These are phyloP conservation scores for Solanum bulbocastanum DNA, from an alignment of 257 asterid species.

Conservation along the genomic window DNA sequence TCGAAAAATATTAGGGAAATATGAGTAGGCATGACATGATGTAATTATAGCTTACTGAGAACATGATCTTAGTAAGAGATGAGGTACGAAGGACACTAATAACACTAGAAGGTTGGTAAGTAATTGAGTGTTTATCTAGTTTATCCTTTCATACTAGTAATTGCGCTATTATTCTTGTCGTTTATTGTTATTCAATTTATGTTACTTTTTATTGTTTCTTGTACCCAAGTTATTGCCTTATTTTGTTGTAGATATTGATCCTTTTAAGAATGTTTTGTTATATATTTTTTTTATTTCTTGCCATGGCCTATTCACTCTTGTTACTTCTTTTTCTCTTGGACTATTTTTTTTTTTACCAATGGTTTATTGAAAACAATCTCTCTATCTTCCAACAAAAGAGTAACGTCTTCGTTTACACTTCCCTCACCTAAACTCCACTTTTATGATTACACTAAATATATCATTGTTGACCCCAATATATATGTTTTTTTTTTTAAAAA, in stretches of 20 bases:
- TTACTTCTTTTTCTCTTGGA: neutral
- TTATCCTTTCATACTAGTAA: neutral
- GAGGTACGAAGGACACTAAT: no score
- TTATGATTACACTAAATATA: no score
- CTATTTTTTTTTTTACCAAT: neutral
- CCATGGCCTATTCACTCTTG: neutral
- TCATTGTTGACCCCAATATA: neutral
- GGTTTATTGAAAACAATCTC: no score
- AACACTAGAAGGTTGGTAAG: neutral
- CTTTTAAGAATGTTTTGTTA: no score
- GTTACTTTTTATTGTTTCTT: neutral
- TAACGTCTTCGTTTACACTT: neutral
- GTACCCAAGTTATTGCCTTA: neutral
- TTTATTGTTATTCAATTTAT: neutral
- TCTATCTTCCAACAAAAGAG: neutral
- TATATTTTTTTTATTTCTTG: no score
- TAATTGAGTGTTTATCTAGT: neutral
- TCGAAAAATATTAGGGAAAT: neutral
- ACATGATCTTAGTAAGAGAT: neutral
- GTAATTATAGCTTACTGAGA: no score
- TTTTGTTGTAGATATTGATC: neutral
- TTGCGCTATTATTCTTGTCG: neutral
- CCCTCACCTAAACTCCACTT: neutral
- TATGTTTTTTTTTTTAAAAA: no score
- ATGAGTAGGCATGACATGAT: neutral